These are phyloP conservation scores for Pestalotiopsis sp. DNA, from an alignment of 2,329 filamentous ascomycete species.

Conservation along the genomic window DNA sequence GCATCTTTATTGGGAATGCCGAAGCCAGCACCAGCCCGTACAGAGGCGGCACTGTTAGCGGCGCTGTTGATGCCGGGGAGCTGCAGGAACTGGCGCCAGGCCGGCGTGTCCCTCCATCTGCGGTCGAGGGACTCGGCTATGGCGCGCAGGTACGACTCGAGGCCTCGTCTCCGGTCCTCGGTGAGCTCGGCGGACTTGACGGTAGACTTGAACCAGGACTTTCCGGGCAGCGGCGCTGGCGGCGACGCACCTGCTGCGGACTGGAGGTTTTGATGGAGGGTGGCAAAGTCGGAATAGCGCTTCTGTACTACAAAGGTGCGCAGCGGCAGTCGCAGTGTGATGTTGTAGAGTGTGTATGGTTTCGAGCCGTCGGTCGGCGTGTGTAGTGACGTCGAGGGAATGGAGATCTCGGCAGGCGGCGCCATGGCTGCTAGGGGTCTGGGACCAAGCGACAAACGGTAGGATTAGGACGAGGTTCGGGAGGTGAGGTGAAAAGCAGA, in stretches of 20 bases:
- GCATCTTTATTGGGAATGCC: conserved; percentile 33
- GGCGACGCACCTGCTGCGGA: conserved; percentile 64
- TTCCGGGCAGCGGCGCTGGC: conserved; percentile 68
- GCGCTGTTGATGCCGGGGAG: conserved; percentile 58
- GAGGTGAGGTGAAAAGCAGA: neutral
- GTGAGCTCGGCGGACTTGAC: conserved; percentile 70
- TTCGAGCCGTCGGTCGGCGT: conserved; percentile 55
- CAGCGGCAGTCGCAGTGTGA: conserved; percentile 75
- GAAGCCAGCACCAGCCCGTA: conserved; percentile 45
- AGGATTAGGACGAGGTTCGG: neutral
- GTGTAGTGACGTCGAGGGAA: conserved; percentile 65
- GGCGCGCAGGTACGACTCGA: conserved; percentile 72
- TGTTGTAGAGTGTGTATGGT: conserved; percentile 77
- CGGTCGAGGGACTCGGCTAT: conserved; percentile 76
- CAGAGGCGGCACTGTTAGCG: conserved; percentile 49
- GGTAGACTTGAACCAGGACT: conserved; percentile 78
- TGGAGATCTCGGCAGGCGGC: conserved; percentile 67
- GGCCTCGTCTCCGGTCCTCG: conserved; percentile 66
- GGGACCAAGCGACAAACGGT: neutral
- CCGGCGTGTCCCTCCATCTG: conserved; percentile 73
- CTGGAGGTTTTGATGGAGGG: conserved; percentile 65
- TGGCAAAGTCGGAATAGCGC: conserved; percentile 79
- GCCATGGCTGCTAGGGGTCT: conserved; percentile 48
- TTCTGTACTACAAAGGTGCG: conserved; percentile 77
- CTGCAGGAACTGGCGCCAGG: conserved; percentile 75